Evolutionary conservation across 2,329 filamentous ascomycete genomes (phyloP), one percentile per base, ranked within the genome.

Genomic region (Xylariaceae sp.): DNA sequence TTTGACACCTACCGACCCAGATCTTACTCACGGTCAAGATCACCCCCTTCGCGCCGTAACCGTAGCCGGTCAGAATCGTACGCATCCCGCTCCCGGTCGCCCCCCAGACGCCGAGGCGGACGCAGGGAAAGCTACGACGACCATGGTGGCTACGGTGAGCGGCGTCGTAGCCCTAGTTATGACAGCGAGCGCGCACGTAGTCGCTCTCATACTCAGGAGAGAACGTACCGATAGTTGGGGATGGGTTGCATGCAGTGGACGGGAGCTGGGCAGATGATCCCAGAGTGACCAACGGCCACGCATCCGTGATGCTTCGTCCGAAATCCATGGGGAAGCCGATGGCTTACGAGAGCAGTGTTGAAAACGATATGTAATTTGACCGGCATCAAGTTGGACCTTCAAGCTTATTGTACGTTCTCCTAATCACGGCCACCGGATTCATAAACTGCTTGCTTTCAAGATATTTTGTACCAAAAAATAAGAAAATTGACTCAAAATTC

Each of bases 1-100:
- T 64, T 63, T 46, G 80, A 86, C 62, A 79, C 77, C 31, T 88
- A 87, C 67, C 78, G 84, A 4, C 85, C 84, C n/a, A 75, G 76
- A 5, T 74, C 72, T 57, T 74, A 72, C 44, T 77, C 76, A n/a
- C 69, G 75, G 55, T 80, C 79, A 27, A 69, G 80, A 54, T 68
- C 67, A 2, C 69, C 66, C 40, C 69, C 62, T 26, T 64, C 60
- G 4, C 68, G 67, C 19, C 72, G 65, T 40, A 63, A 65, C 41
- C 68, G 66, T 41, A 66, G 67, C 50, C 65, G 59, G 29, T 65
- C 67, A 4, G 63, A 67, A 37, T 65, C 64, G 6, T 69, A 68
- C 51, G 65, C 57, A 35, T 66, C 64, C 26, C 65, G 72, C 46
- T 73, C 73, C 7, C 64, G 67, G 39, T 68, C 68, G n/a, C 68